Evolutionary conservation across 441 rosid genomes (phyloP).

Genomic region (Populus hybrid): DNA sequence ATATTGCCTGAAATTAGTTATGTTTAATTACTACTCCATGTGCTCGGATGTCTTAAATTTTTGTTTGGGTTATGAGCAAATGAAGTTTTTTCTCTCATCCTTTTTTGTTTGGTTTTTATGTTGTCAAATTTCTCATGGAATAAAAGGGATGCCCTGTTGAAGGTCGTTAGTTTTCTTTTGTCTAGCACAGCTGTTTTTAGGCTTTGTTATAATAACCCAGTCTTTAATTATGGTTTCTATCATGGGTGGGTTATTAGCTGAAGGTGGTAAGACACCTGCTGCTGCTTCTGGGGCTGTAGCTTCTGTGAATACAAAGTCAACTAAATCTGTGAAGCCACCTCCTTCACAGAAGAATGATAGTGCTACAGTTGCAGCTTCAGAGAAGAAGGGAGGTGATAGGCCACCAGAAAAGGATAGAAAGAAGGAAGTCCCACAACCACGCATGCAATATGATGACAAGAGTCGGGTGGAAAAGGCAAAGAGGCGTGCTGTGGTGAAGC

Average conservation of each 20-base stretch:
- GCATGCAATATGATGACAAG: slow-evolving; percentile 90
- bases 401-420: slow-evolving; percentile 66
- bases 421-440: slow-evolving; percentile 90
- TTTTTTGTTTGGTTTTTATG: background rate
- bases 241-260: slow-evolving; percentile 33
- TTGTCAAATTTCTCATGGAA: background rate
- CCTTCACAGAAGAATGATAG: slow-evolving; percentile 47
- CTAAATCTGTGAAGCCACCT: slow-evolving; percentile 54
- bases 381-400: slow-evolving; percentile 55
- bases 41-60: background rate
- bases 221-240: slow-evolving; percentile 2
- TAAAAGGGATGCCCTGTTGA: background rate
- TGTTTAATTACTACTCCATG: background rate
- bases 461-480: slow-evolving; percentile 81
- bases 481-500: slow-evolving; percentile 69
- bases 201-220: slow-evolving; percentile 3
- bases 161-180: background rate
- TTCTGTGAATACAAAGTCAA: slow-evolving; percentile 40
- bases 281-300: slow-evolving; percentile 30
- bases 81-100: background rate
- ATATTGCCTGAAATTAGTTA: background rate
- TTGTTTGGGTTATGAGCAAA: background rate
- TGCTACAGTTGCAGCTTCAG: slow-evolving; percentile 47
- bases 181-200: background rate
- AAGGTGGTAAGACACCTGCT: slow-evolving; percentile 47